These are phyloP conservation scores for Capsella rubella DNA, from an alignment of 441 rosid genomes.

Conservation along the genomic window DNA sequence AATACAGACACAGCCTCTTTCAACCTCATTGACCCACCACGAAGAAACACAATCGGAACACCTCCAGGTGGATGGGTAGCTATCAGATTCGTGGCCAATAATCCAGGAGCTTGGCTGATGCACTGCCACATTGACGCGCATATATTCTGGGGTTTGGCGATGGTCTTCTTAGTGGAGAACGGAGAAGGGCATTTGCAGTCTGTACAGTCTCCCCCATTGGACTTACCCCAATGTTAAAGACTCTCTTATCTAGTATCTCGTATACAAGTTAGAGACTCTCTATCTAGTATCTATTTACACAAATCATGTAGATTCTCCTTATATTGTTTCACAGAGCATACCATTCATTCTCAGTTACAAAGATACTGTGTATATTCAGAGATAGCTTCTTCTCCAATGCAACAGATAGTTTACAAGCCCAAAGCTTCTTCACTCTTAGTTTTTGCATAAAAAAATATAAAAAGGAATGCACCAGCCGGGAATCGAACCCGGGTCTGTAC, in stretches of 20 bases:
- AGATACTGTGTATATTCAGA: background rate
- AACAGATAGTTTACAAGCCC: too few relatives aligned
- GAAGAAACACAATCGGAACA: constrained; percentile 70
- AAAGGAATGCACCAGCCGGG: constrained; percentile 49
- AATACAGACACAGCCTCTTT: constrained; percentile 55
- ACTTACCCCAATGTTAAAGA: constrained; percentile 64
- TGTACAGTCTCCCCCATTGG: constrained; percentile 70
- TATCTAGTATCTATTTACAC: background rate
- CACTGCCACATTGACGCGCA: constrained; percentile 80
- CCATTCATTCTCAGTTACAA: background rate
- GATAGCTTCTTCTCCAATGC: background rate
- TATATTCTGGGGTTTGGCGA: constrained; percentile 59
- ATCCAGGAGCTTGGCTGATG: constrained; percentile 66
- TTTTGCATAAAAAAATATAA: background rate
- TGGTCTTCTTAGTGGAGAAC: constrained; percentile 64
- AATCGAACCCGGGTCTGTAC: constrained; percentile 95
- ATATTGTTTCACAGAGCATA: background rate
- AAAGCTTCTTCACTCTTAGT: background rate
- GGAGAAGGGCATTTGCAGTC: constrained; percentile 62
- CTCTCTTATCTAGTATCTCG: background rate
- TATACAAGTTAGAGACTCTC: constrained; percentile 41
- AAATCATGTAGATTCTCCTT: background rate
- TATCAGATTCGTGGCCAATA: constrained; percentile 64
- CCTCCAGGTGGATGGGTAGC: constrained; percentile 84
- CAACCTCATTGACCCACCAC: constrained; percentile 70